Evolutionary conservation across 2,329 filamentous ascomycete species (phyloP), one percentile per base, ranked within the genome.

Genomic region (Diaporthe sp.): DNA sequence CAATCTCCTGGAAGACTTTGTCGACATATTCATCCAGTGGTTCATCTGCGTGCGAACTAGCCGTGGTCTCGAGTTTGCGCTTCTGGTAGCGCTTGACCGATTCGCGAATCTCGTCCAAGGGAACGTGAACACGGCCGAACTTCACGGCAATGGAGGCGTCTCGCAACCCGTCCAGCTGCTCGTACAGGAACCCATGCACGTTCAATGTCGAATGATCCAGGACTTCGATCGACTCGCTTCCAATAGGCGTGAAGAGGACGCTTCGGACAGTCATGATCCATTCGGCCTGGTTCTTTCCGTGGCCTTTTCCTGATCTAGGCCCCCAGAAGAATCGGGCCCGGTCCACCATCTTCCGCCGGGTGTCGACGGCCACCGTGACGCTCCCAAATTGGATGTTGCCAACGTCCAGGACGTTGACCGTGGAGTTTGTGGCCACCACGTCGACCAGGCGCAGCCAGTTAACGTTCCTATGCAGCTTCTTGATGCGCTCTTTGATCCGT

Each of bases 111-210:
- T 98, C 96, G 81, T 99, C 97, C 81, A 94, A 95, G 0, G 97
- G 97, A 25, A 99, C 88, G 82, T 97, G 96, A 19, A 99, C 88
- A 73, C 96, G 92, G 22, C 97, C 97, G 51, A 98, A 89, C 84
- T 99, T 99, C 78, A 98, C 87, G 0, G 95, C 93, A 76, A 99
- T 92, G 1, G 96, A 95, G 0, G 96, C 94, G 86, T 99, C 97
- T 76, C 95, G 92, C 44, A 99, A 89, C 0, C 96, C 97, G 78
- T 98, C 95, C 60, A 95, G 87, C 51, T 95, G 92, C 78, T 94
- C 93, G 84, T 97, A 95, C 39, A 99, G 87, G 76, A 97, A 92
- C 8, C 97, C 97, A 83, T 99, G 96, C 62, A 99, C 90, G 80
- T 98, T 98, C 76, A 98, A 86, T 4, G 94, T 94, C 76, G 94